A percentile compares a stretch with the other conserved stretches of the same genome.
Conservation (phyloP, 148 eudicot species). For the Fagopyrum tataricum region DNA sequence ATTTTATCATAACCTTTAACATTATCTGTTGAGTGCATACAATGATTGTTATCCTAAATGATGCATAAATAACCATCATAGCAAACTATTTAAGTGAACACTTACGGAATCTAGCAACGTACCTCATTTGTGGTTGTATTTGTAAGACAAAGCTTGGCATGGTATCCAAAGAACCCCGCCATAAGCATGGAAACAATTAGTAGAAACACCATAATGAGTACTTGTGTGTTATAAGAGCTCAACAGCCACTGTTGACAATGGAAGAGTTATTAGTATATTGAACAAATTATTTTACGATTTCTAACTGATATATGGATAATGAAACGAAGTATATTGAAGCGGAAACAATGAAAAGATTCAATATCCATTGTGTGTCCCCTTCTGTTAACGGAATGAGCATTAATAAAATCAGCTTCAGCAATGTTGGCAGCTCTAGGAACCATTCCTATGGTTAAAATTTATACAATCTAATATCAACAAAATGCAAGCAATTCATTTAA, state of each 20-base stretch:
- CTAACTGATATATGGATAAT: background rate
- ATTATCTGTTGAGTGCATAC: background rate
- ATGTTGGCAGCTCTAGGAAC: background rate
- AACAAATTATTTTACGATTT: background rate
- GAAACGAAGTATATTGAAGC: background rate
- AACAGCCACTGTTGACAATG: constrained; percentile 65
- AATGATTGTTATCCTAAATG: background rate
- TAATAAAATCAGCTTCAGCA: background rate
- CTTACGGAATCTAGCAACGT: background rate
- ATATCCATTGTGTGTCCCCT: background rate
- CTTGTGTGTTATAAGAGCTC: constrained; percentile 78
- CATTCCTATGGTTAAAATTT: background rate
- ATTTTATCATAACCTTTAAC: too few species aligned
- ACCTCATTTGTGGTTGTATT: constrained; percentile 98
- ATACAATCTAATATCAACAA: background rate
- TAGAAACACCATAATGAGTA: constrained; percentile 84
- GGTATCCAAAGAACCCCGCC: constrained; percentile 84
- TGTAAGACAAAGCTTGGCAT: constrained; percentile 69
- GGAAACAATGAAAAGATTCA: background rate
- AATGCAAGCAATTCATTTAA: background rate
- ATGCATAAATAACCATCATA: background rate
- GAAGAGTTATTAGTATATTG: background rate
- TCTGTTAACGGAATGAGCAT: background rate
- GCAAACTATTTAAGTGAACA: background rate
- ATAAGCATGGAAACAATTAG: constrained; percentile 72